These are phyloP conservation scores for Flagelloscypha sp. DNA, from an alignment of 768 basidiomycete genomes.

Conservation along the genomic window DNA sequence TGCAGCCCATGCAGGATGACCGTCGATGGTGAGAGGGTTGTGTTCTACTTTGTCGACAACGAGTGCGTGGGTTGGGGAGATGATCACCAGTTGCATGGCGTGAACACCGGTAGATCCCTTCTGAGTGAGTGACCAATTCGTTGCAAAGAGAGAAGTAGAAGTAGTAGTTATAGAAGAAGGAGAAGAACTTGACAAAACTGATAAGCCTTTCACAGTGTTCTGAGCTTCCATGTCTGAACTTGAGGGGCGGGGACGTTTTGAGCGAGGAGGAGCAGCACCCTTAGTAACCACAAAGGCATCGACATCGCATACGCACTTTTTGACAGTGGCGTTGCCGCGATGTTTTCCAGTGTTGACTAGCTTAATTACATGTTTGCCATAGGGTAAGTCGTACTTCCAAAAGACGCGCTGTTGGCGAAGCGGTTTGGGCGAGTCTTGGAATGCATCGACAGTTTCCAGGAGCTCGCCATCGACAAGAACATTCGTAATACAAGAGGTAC, in stretches of 20 bases:
- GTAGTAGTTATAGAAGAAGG: conserved; percentile 6
- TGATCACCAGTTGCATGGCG: conserved; percentile 68
- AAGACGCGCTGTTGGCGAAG: conserved; percentile 56
- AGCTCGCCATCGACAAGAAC: conserved; percentile 52
- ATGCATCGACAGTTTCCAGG: conserved; percentile 38
- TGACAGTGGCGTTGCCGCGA: conserved; percentile 24
- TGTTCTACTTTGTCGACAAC: conserved; percentile 83
- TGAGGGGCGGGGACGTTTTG: conserved; percentile 6
- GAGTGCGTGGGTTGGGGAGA: conserved; percentile 63
- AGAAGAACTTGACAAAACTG: conserved; percentile 2
- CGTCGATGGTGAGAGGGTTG: conserved; percentile 64
- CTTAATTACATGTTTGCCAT: conserved; percentile 52
- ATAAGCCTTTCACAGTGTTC: conserved; percentile 1
- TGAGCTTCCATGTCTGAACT: conserved; percentile 1
- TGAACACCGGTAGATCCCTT: conserved; percentile 66
- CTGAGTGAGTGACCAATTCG: conserved; percentile 51
- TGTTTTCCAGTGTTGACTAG: conserved; percentile 48
- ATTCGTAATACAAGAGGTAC: conserved; percentile 43
- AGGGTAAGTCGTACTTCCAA: conserved; percentile 45
- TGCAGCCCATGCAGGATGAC: conserved; percentile 77
- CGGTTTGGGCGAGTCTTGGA: conserved; percentile 21
- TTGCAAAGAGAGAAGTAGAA: conserved; percentile 5
- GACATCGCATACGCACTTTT: conserved; percentile 36
- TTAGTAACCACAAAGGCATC: conserved; percentile 63
- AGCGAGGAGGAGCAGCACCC: conserved; percentile 19